phyloP scores from a whole-genome alignment of 441 rosid species.

The Syzygium malaccense region DNA sequence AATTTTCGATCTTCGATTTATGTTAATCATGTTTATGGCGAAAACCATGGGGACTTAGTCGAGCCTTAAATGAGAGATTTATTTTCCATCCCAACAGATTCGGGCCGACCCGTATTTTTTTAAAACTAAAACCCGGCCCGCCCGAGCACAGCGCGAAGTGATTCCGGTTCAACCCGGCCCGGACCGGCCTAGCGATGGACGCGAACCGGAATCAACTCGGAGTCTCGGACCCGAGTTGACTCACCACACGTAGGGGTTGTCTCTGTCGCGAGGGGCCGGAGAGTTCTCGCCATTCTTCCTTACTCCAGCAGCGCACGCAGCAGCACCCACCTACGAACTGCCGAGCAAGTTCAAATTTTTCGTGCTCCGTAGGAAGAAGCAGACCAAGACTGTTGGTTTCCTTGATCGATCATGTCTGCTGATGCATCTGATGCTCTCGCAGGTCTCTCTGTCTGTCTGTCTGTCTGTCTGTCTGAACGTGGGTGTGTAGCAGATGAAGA shows the following conservation, averaged over 20 bases:
- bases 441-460: constrained; percentile 23
- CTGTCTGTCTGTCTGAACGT: background rate
- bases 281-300: background rate
- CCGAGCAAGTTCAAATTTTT: background rate
- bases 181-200: background rate
- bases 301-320: background rate
- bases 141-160: background rate
- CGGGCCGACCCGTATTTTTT: background rate
- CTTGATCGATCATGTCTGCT: constrained; percentile 33
- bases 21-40: background rate
- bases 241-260: background rate
- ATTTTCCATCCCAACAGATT: background rate
- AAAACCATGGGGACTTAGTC: too few relatives aligned
- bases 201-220: background rate
- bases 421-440: constrained; percentile 68
- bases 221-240: background rate
- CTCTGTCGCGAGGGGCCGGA: background rate
- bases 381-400: background rate
- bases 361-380: background rate
- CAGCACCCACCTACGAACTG: background rate
- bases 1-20: rapidly evolving
- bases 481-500: background rate
- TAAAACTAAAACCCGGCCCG: background rate
- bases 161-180: background rate
- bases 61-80: too few relatives aligned